Evolutionary conservation across 2,329 filamentous ascomycete species (phyloP).

Genomic region (Anisogramma anomala): DNA sequence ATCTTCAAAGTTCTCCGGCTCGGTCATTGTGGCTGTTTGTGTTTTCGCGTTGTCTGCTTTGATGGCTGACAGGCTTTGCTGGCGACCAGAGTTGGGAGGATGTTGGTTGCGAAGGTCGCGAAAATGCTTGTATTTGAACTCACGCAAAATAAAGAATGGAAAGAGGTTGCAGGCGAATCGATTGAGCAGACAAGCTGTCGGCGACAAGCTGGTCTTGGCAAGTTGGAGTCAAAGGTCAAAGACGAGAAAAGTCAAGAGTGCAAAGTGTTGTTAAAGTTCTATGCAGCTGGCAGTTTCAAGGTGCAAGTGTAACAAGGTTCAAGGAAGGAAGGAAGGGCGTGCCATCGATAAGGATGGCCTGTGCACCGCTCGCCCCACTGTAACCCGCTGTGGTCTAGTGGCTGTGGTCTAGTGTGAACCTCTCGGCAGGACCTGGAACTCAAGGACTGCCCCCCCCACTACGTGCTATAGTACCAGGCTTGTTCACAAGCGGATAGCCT

Average conservation of each 20-base stretch:
- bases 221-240: too few species aligned
- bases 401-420: too few species aligned
- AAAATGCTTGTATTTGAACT: too few species aligned
- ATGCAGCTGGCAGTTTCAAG: not conserved
- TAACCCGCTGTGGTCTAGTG: not conserved
- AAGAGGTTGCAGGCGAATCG: too few species aligned
- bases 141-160: too few species aligned
- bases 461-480: too few species aligned
- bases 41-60: not conserved
- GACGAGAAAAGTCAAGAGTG: too few species aligned
- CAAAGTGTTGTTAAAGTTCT: constrained; percentile 1
- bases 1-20: constrained; percentile 68
- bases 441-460: too few species aligned
- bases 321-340: not conserved
- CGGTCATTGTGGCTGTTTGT: constrained; percentile 47
- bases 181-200: too few species aligned
- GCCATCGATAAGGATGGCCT: constrained; percentile 4
- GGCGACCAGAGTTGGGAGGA: not conserved
- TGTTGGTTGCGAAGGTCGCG: not conserved
- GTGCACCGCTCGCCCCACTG: not conserved
- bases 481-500: not conserved
- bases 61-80: not conserved
- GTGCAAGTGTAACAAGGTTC: not conserved
- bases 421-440: too few species aligned
- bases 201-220: too few species aligned